Base-by-base conservation (phyloP, 1,284 basidiomycete genomes). In the Albatrellus sp. region DNA sequence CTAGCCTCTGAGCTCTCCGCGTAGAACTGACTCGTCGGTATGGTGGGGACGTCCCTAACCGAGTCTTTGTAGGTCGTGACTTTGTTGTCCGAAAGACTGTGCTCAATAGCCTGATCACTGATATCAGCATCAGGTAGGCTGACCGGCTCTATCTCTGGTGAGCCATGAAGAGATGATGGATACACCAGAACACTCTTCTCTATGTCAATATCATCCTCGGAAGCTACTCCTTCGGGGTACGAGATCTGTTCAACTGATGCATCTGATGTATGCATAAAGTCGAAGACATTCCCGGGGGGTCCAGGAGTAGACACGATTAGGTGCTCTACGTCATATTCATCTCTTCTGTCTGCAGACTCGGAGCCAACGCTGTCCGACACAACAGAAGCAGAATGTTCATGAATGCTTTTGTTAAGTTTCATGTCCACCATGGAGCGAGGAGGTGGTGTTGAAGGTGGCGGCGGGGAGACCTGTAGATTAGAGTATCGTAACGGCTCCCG, bases 271-370 rank as follows among this genome's bases (percentile, higher is more conserved):
- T 24, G 4, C 24, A 24, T 7, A 24, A 24, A 7, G 24, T 24
- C 24, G 24, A 24, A 3, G 34, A 35, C 9, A 9, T 35, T 5
- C 34, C 3, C 34, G 34, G n/a, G 10, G 7, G 34, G 16, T 24
- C 20, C 37, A 6, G 37, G 20, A 39, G 20, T 13, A 24, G n/a
- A 13, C 12, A 3, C 43, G 28, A 57, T 41, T 41, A 56, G 48
- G 20, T 50, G 48, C 39, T 58, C 55, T 5, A 55, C 51, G 14
- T 57, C 53, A 24, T 49, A 44, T 17, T 56, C 55, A 12, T 54
- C 55, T 28, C 52, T 52, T 39, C 50, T 52, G 33, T 55, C 53
- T 3, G n/a, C 46, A 38, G 45, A 43, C 17, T 38, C 37, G 37
- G 37, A 19, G 13, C 19, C 28, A n/a, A 30, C 16, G 24, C 28